Evolutionary conservation across 495 filamentous ascomycete genomes (phyloP).

Genomic region (Penicillium cataractarum): DNA sequence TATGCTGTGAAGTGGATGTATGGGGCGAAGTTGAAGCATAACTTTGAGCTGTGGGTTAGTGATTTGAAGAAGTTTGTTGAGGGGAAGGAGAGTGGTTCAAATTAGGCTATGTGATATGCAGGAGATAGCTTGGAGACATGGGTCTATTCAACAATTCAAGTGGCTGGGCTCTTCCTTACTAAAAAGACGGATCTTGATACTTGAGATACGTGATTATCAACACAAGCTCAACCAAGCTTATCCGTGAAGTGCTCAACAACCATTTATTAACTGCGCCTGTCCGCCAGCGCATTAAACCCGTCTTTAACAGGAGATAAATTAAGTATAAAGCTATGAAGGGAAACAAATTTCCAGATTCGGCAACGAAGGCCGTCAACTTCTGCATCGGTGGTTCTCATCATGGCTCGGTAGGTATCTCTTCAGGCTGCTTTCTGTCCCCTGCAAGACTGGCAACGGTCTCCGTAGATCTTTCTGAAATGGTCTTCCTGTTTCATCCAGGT

Average conservation of each 20-base stretch:
- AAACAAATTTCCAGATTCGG: too few species aligned
- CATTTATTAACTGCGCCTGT: too few species aligned
- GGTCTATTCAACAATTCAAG: not conserved
- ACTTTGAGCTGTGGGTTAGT: constrained; percentile 45
- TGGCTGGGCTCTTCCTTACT: not conserved
- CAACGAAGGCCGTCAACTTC: too few species aligned
- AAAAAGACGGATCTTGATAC: not conserved
- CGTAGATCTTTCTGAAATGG: too few species aligned
- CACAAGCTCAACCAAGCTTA: not conserved
- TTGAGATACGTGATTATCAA: not conserved
- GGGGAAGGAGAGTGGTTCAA: not conserved
- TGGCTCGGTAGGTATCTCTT: too few species aligned
- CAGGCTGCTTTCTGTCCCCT: too few species aligned
- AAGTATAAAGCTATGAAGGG: too few species aligned
- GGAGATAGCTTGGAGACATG: not conserved
- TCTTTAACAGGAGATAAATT: too few species aligned
- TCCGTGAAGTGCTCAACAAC: not conserved
- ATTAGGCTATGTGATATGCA: not conserved
- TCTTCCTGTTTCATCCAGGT: too few species aligned
- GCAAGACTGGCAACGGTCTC: too few species aligned
- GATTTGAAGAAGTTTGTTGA: constrained; percentile 45
- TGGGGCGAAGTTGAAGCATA: constrained; percentile 32
- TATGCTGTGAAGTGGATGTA: constrained; percentile 47
- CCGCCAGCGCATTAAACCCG: too few species aligned
- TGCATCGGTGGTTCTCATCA: too few species aligned